Evolutionary conservation across 2,329 filamentous ascomycete genomes (phyloP).

Genomic region (Fusarium sp.): DNA sequence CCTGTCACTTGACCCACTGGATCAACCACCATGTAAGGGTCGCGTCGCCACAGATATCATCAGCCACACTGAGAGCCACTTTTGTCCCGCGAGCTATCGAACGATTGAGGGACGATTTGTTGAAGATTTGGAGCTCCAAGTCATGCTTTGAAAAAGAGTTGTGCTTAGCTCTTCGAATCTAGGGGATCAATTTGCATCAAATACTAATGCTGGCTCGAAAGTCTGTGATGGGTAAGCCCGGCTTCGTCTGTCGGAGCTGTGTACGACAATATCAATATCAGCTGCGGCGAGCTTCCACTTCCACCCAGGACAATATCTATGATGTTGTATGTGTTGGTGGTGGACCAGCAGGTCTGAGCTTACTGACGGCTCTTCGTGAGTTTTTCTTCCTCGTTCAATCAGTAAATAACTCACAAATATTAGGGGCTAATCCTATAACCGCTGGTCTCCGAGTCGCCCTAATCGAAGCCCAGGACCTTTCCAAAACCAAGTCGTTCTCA

Average conservation of each 20-base stretch:
- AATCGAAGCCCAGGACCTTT: conserved; percentile 88
- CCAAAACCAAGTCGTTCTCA: conserved; percentile 73
- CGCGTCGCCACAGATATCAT: conserved; percentile 18
- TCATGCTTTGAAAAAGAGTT: conserved; percentile 20
- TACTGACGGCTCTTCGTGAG: conserved; percentile 80
- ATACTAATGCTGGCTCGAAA: conserved; percentile 47
- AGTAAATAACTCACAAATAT: neutral
- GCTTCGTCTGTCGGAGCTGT: conserved; percentile 62
- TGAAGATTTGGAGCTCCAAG: conserved; percentile 25
- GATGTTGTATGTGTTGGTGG: conserved; percentile 94
- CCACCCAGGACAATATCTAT: conserved; percentile 76
- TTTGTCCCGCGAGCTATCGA: conserved; percentile 35
- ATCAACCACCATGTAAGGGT: neutral
- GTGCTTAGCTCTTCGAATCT: neutral
- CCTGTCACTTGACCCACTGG: conserved; percentile 42
- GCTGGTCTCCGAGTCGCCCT: conserved; percentile 85
- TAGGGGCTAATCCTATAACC: conserved; percentile 81
- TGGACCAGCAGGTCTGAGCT: conserved; percentile 87
- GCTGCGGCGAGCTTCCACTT: conserved; percentile 57
- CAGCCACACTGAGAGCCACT: conserved; percentile 29
- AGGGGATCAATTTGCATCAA: conserved; percentile 5
- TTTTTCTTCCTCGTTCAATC: neutral
- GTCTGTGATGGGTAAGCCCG: conserved; percentile 42
- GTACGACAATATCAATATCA: conserved; percentile 53
- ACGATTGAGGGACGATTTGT: conserved; percentile 37